phyloP scores from a whole-genome alignment of 2,329 filamentous ascomycete genomes.

The Neonectria coccinea region DNA sequence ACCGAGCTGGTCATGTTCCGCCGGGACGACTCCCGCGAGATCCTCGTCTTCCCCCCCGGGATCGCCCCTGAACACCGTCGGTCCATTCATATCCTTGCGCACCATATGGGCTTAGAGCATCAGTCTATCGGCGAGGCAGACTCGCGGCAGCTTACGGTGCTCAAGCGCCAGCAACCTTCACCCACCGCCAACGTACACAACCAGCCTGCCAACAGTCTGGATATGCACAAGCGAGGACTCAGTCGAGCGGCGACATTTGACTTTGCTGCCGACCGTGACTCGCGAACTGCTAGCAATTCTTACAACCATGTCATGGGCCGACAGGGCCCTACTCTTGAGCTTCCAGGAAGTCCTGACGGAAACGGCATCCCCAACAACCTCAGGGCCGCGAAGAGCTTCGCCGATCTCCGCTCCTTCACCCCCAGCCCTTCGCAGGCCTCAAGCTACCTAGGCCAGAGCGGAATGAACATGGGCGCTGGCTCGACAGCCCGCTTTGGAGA shows the following conservation, averaged over 20 bases:
- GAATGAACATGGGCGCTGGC: slow-evolving; percentile 63
- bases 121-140: slow-evolving; percentile 90
- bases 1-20: slow-evolving; percentile 92
- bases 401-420: slow-evolving; percentile 93
- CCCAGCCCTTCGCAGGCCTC: slow-evolving; percentile 89
- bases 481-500: slow-evolving; percentile 59
- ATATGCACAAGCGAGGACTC: slow-evolving; percentile 84
- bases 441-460: slow-evolving; percentile 72
- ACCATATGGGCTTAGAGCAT: slow-evolving; percentile 94
- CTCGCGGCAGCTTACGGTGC: slow-evolving; percentile 90
- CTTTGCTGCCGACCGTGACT: slow-evolving; percentile 85
- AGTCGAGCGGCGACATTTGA: slow-evolving; percentile 98
- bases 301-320: slow-evolving; percentile 80
- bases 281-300: slow-evolving; percentile 72
- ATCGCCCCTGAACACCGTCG: slow-evolving; percentile 87
- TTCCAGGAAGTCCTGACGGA: slow-evolving; percentile 81
- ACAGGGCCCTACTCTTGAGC: slow-evolving; percentile 86
- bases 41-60: slow-evolving; percentile 84
- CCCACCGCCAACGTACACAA: slow-evolving; percentile 68
- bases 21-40: slow-evolving; percentile 80
- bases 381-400: slow-evolving; percentile 94
- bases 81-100: slow-evolving; percentile 92
- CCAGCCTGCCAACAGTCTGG: slow-evolving; percentile 72
- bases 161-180: slow-evolving; percentile 71
- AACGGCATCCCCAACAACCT: slow-evolving; percentile 79